phyloP scores from a whole-genome alignment of 106 monocot genomes.

The Acorus calamus region DNA sequence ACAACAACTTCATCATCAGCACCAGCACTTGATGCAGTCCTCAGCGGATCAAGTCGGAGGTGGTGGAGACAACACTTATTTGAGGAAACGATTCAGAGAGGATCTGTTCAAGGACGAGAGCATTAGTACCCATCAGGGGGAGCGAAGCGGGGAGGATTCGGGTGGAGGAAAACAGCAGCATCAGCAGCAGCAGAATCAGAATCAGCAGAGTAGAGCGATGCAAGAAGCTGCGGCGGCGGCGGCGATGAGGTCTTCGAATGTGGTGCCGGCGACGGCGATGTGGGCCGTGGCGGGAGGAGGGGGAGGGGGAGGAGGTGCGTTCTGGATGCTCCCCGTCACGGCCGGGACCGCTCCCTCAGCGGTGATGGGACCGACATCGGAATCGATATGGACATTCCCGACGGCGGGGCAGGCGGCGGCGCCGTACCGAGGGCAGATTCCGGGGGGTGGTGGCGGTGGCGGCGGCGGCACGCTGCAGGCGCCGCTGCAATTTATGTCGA shows the following conservation, averaged over 20 bases:
- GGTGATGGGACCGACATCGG: constrained; percentile 16
- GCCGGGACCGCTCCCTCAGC: constrained; percentile 17
- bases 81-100: constrained; percentile 68
- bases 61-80: constrained; percentile 17
- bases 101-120: constrained; percentile 76
- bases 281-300: constrained; percentile 53
- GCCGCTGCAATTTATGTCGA: constrained; percentile 83
- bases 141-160: too few species aligned
- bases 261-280: constrained; percentile 59
- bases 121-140: constrained; percentile 5
- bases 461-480: constrained; percentile 48
- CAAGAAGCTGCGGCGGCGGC: background rate
- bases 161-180: constrained; percentile 3
- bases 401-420: constrained; percentile 20
- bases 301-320: constrained; percentile 41
- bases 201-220: background rate
- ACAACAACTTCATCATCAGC: constrained; percentile 17
- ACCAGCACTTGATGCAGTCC: background rate
- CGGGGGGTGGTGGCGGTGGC: constrained; percentile 9
- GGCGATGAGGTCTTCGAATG: constrained; percentile 14
- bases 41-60: too few species aligned
- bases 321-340: constrained; percentile 94
- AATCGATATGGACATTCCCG: constrained; percentile 62
- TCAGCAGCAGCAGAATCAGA: constrained; percentile 8
- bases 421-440: constrained; percentile 37